These are phyloP conservation scores for Hyaloscypha finlandica DNA, from an alignment of 495 filamentous ascomycete species.

Conservation along the genomic window DNA sequence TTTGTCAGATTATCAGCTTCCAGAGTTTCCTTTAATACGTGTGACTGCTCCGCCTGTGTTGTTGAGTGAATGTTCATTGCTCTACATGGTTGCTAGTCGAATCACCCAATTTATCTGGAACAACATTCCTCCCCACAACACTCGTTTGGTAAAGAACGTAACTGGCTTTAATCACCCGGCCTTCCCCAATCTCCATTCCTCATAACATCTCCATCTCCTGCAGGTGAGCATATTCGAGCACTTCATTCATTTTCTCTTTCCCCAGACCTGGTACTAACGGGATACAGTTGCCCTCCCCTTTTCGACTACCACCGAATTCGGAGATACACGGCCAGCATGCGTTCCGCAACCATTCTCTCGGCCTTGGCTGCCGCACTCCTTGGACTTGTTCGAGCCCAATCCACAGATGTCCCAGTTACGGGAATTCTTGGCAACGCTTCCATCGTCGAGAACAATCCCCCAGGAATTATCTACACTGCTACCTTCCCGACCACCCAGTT, in stretches of 20 bases:
- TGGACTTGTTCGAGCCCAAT: constrained; percentile 44
- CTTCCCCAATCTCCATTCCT: not conserved
- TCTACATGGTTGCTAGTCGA: not conserved
- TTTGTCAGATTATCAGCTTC: not conserved
- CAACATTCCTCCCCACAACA: not conserved
- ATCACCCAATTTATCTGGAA: not conserved
- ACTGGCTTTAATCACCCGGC: not conserved
- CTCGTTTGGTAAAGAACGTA: not conserved
- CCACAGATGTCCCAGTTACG: constrained; percentile 38
- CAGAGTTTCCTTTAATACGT: not conserved
- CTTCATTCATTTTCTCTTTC: not conserved
- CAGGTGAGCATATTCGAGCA: not conserved
- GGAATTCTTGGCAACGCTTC: constrained; percentile 54
- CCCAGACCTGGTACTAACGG: not conserved
- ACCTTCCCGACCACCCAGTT: constrained; percentile 55
- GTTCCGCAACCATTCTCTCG: constrained; percentile 38
- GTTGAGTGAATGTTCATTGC: not conserved
- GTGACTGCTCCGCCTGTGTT: not conserved
- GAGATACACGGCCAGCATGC: constrained; percentile 39
- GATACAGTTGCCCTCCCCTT: not conserved
- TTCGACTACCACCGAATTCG: not conserved
- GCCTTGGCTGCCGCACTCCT: constrained; percentile 42
- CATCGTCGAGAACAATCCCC: constrained; percentile 62
- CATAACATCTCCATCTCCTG: not conserved
- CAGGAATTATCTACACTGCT: constrained; percentile 58